These are phyloP conservation scores for Ganoderma lucidum DNA, from an alignment of 1,284 basidiomycete genomes.

Conservation along the genomic window DNA sequence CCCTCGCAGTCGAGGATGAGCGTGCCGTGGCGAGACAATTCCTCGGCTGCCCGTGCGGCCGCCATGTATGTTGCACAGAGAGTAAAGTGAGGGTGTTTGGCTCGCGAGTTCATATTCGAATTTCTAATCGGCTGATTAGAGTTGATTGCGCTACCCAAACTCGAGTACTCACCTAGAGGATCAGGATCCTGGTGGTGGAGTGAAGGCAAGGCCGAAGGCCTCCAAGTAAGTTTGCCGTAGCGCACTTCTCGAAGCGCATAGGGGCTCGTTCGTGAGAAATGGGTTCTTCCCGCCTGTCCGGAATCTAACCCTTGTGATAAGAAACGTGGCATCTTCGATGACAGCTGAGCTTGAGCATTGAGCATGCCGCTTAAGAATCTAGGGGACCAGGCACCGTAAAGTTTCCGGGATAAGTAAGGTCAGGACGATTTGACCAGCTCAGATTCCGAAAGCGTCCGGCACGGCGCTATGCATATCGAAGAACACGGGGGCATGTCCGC, in stretches of 20 bases:
- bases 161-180: background rate
- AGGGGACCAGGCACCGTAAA: too few relatives aligned
- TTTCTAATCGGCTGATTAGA: background rate
- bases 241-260: background rate
- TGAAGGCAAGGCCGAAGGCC: background rate
- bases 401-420: too few relatives aligned
- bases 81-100: background rate
- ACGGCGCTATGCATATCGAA: too few relatives aligned
- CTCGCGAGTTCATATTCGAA: background rate
- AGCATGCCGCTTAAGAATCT: background rate
- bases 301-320: background rate
- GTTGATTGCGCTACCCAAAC: background rate
- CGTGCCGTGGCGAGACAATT: slow-evolving; percentile 28
- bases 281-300: background rate
- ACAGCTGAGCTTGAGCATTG: background rate
- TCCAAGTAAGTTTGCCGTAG: background rate
- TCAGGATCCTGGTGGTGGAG: background rate
- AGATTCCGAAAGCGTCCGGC: too few relatives aligned
- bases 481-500: background rate
- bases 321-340: background rate
- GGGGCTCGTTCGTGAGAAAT: slow-evolving; percentile 1
- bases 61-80: slow-evolving; percentile 14
- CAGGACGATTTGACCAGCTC: too few relatives aligned
- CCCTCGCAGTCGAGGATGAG: slow-evolving; percentile 45
- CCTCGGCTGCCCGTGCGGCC: slow-evolving; percentile 20